phyloP scores from a whole-genome alignment of 768 basidiomycete genomes.

The Phallus indusiatus region DNA sequence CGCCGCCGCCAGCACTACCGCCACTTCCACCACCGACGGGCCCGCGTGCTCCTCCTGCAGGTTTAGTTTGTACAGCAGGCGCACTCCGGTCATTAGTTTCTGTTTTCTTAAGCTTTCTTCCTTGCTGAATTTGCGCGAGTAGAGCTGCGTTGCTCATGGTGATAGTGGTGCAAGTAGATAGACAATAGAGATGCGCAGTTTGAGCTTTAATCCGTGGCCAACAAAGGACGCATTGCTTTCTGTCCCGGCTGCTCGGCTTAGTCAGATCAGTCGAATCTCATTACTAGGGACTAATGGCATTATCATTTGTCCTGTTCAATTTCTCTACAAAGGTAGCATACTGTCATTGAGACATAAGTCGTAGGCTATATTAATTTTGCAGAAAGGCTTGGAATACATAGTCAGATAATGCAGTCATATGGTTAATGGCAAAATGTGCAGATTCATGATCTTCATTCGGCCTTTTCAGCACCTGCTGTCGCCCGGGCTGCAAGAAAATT shows the following conservation, averaged over 20 bases:
- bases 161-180: background rate
- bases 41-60: slow-evolving; percentile 26
- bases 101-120: slow-evolving; percentile 73
- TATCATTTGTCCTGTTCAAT: too few species aligned
- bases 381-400: background rate
- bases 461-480: slow-evolving; percentile 33
- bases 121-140: slow-evolving; percentile 73
- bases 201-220: background rate
- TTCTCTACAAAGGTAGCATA: too few species aligned
- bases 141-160: slow-evolving; percentile 39
- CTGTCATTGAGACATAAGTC: too few species aligned
- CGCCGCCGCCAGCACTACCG: slow-evolving; percentile 26
- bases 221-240: too few species aligned
- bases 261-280: background rate
- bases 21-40: slow-evolving; percentile 22
- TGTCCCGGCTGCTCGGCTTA: background rate
- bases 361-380: too few species aligned
- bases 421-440: background rate
- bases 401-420: slow-evolving; percentile 1
- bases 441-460: background rate
- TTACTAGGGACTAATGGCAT: background rate
- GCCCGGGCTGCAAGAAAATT: slow-evolving; percentile 29
- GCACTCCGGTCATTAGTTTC: slow-evolving; percentile 76
- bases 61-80: slow-evolving; percentile 45
- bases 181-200: background rate